These are phyloP conservation scores for Elaeis oleifera DNA, from an alignment of 202 grass and related monocot species.

Conservation along the genomic window DNA sequence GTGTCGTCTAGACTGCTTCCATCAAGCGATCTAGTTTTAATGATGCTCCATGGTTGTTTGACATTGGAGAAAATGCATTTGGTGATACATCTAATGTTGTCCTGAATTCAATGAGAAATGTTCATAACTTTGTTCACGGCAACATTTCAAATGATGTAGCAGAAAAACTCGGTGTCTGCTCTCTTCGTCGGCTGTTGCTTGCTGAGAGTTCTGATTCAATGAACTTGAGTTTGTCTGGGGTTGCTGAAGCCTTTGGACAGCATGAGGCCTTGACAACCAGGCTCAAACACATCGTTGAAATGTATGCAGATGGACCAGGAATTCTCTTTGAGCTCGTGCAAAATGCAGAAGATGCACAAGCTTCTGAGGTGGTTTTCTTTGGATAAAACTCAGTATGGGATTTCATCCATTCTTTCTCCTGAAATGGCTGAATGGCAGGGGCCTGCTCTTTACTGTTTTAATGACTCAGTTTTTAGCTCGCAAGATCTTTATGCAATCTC, in stretches of 20 bases:
- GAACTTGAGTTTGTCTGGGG: slow-evolving; percentile 96
- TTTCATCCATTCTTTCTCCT: slow-evolving; percentile 96
- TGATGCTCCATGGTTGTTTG: slow-evolving; percentile 94
- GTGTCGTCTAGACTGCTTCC: slow-evolving; percentile 66
- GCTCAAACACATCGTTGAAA: slow-evolving; percentile 93
- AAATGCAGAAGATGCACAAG: slow-evolving; percentile 94
- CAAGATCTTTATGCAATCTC: slow-evolving; percentile 98
- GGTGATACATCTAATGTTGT: slow-evolving; percentile 39
- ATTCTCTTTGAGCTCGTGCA: slow-evolving; percentile 98
- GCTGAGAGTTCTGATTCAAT: slow-evolving; percentile 98
- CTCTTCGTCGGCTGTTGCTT: slow-evolving; percentile 87
- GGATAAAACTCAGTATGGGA: slow-evolving; percentile 94
- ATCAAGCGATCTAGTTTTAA: slow-evolving; percentile 87
- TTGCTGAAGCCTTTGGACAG: slow-evolving; percentile 95
- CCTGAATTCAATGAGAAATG: slow-evolving; percentile 53
- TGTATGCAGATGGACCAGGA: slow-evolving; percentile 97
- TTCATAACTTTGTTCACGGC: slow-evolving; percentile 95
- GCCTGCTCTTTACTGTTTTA: slow-evolving; percentile 92
- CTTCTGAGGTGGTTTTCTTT: slow-evolving; percentile 94
- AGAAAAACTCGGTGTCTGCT: slow-evolving; percentile 85
- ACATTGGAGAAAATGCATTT: slow-evolving; percentile 44
- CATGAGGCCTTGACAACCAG: slow-evolving; percentile 97
- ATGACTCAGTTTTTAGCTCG: slow-evolving; percentile 88
- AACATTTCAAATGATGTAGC: slow-evolving; percentile 97
- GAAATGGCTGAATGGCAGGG: slow-evolving; percentile 99